These are phyloP conservation scores for Heliamphora exappendiculata DNA, from an alignment of 148 eudicot genomes.

Conservation along the genomic window DNA sequence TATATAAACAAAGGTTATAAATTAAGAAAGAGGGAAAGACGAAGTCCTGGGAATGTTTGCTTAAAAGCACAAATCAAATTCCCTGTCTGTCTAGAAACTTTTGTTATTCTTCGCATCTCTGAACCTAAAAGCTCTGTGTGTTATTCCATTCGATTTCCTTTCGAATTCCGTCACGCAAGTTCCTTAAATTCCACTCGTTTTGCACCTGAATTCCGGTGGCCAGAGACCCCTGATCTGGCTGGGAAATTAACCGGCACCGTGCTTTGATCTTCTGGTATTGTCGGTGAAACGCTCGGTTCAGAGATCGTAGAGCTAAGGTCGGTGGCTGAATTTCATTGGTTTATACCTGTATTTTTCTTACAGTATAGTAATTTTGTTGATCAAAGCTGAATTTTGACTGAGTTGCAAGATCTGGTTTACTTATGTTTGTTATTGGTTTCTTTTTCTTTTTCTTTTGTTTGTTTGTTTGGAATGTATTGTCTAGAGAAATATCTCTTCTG, in stretches of 20 bases:
- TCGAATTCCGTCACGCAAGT: background rate
- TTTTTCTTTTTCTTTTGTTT: background rate
- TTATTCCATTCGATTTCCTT: background rate
- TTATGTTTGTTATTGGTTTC: slow-evolving; percentile 4
- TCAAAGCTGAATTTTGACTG: background rate
- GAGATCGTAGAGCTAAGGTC: slow-evolving; percentile 10
- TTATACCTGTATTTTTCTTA: background rate
- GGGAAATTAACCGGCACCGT: background rate
- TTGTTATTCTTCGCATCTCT: too few species aligned
- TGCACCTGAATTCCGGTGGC: slow-evolving; percentile 10
- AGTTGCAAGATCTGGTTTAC: slow-evolving; percentile 5
- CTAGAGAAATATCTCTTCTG: background rate
- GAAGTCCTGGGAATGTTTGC: too few species aligned
- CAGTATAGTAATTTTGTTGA: background rate
- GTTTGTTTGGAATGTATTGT: background rate
- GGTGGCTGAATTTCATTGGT: background rate
- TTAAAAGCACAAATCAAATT: too few species aligned
- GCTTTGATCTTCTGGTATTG: too few species aligned
- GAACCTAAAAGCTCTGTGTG: too few species aligned
- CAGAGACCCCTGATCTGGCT: slow-evolving; percentile 26
- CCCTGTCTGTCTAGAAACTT: too few species aligned
- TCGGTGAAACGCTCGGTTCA: background rate
- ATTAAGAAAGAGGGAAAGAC: too few species aligned
- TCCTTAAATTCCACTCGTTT: background rate
- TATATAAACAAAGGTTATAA: too few species aligned